Evolutionary conservation across 228 moss, liverwort and hornwort species (phyloP), one percentile per base, ranked within the genome.

Genomic region (Sphagnum magellanicum): DNA sequence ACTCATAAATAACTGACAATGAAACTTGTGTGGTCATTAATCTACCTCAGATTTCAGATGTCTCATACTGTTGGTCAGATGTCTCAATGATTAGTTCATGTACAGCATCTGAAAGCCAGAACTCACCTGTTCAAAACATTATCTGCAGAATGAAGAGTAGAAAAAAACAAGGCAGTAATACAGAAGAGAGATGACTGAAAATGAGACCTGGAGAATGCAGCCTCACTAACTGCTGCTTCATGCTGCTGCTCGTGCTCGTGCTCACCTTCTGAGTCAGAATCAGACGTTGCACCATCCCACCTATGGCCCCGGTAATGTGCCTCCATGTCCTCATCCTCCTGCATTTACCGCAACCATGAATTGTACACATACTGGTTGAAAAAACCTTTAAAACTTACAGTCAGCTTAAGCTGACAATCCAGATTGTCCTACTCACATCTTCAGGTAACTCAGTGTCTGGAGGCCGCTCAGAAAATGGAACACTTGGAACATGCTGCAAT

Each of bases 251-350:
- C 72, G 49, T 73, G 69, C 48, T 84, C 82, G 70, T 77, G 83
- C 51, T 86, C 88, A 53, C 86, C 88, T 74, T 95, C 95, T 8
- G 87, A 87, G 48, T 95, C 95, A 10, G 95, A 90, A 17, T 95
- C 92, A 6, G 90, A 92, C 59, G 83, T 59, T n/a, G 88, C 92
- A 61, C 79, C 90, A 74, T 92, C 85, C 92, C 85, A 90, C 16
- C 77, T 65, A 53, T 84, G 81, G 72, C 84, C 68, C 77, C 81
- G 89, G 50, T 84, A 85, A 69, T 90, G 83, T 67, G 74, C 72
- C 66, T 95, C 95, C 75, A 87, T 60, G 15, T 89, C 95, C 78
- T 95, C 92, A 65, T 92, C 95, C 48, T 95, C 95, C 92, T 95
- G 63, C 70, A 74, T 12, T 48, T 63, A 58, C 15, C 50, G 55